Conservation (phyloP, 1,284 basidiomycete species). For the Chalciporus sp. region DNA sequence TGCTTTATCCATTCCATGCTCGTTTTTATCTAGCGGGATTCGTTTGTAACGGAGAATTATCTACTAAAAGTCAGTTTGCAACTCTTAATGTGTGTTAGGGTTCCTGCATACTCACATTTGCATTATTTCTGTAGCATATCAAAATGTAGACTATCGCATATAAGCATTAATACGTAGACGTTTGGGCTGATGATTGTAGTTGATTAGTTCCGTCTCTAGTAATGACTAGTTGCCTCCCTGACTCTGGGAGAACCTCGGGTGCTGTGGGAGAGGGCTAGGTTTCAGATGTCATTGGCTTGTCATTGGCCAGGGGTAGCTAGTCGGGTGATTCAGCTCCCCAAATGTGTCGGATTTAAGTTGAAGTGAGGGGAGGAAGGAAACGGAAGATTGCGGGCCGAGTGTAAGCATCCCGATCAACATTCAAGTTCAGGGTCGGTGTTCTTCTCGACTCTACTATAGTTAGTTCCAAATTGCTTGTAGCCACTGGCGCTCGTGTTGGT, state of each 20-base stretch:
- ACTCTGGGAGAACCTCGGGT: neutral
- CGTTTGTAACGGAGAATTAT: constrained; percentile 3
- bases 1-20: neutral
- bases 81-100: constrained; percentile 1
- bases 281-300: neutral
- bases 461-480: too few species aligned
- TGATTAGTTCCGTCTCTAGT: neutral
- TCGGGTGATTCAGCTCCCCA: too few species aligned
- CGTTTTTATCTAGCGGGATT: constrained; percentile 3
- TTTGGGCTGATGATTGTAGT: neutral
- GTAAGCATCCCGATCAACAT: too few species aligned
- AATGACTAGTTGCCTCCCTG: neutral
- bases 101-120: constrained; percentile 13
- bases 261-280: neutral
- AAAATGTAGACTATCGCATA: constrained; percentile 21
- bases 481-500: too few species aligned
- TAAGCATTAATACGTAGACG: constrained; percentile 2
- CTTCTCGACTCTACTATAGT: too few species aligned
- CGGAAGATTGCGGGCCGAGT: too few species aligned
- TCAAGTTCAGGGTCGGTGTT: too few species aligned
- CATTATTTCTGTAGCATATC: constrained; percentile 29
- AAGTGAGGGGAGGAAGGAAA: too few species aligned
- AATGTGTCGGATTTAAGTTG: too few species aligned
- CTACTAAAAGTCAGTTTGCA: constrained; percentile 9
- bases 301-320: too few species aligned